Conservation (phyloP, 345 rosid genomes). For the Diplotaxis tenuifolia region DNA sequence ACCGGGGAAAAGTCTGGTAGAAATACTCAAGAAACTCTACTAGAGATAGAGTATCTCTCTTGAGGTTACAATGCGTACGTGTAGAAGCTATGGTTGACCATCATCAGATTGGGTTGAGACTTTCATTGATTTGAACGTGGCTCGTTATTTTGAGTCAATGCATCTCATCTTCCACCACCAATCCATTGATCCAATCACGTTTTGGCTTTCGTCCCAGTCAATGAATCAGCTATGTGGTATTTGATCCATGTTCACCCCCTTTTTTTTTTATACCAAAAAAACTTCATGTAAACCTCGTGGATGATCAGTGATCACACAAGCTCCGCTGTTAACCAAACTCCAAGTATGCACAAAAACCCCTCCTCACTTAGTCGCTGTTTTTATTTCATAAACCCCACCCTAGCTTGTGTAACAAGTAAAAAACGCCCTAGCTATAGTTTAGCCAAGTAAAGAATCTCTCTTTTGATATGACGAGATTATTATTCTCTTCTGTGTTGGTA, state of each 20-base stretch:
- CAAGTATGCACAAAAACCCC: background rate
- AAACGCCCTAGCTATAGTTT: background rate
- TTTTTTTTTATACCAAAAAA: background rate
- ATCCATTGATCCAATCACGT: background rate
- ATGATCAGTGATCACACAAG: slow-evolving; percentile 22
- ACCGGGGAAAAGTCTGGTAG: background rate
- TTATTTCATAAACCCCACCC: background rate
- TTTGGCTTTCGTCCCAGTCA: background rate
- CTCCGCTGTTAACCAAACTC: slow-evolving; percentile 32
- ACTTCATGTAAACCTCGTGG: slow-evolving; percentile 16
- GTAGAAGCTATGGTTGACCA: background rate
- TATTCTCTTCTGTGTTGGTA: background rate
- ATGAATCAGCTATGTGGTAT: too few relatives aligned
- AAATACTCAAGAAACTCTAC: too few relatives aligned
- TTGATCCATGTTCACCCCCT: background rate
- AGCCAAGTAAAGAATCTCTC: background rate
- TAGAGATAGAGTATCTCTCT: background rate
- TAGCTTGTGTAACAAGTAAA: slow-evolving; percentile 8
- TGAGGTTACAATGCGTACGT: background rate
- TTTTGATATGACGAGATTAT: background rate
- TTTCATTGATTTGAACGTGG: background rate
- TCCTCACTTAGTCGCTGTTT: background rate
- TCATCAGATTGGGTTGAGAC: too few relatives aligned
- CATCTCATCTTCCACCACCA: background rate
- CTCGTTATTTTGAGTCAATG: background rate